Evolutionary conservation across 2,329 filamentous ascomycete species (phyloP).

Genomic region (Coniochaeta sp.): DNA sequence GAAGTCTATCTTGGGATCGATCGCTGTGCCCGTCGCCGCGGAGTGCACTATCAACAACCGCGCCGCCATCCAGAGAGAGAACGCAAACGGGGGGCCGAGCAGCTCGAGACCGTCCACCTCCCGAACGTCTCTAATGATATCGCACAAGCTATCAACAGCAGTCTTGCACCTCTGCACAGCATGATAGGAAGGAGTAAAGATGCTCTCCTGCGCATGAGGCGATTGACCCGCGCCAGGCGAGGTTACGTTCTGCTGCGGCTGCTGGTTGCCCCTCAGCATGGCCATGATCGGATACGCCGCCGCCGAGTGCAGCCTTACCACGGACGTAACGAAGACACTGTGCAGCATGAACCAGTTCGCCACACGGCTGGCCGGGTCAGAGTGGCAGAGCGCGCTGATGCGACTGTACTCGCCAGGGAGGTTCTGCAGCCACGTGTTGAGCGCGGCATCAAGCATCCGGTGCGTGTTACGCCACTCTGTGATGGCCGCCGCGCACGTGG

Average conservation of each 20-base stretch:
- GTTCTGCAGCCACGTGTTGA: constrained; percentile 34
- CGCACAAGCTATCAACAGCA: constrained; percentile 34
- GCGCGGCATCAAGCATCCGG: constrained; percentile 27
- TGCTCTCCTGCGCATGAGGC: constrained; percentile 12
- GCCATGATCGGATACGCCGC: constrained; percentile 32
- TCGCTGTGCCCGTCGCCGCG: constrained; percentile 23
- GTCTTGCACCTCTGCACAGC: constrained; percentile 37
- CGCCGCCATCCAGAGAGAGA: constrained; percentile 36
- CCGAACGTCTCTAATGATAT: constrained; percentile 35
- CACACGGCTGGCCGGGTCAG: constrained; percentile 35
- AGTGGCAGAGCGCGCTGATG: constrained; percentile 37
- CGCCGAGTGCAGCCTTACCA: constrained; percentile 35
- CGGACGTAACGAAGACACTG: constrained; percentile 35
- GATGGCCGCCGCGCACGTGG: constrained; percentile 29
- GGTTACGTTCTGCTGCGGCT: background rate
- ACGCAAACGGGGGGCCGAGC: constrained; percentile 34
- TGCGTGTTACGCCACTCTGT: constrained; percentile 33
- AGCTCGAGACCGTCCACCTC: constrained; percentile 35
- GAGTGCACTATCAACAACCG: constrained; percentile 33
- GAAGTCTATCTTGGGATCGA: constrained; percentile 33
- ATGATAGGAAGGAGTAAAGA: constrained; percentile 36
- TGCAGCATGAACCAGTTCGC: constrained; percentile 41
- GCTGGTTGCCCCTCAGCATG: constrained; percentile 9
- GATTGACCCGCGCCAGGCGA: background rate
- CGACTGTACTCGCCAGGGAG: constrained; percentile 36